Evolutionary conservation across 2,329 filamentous ascomycete species (phyloP).

Genomic region (Aspergillus spinulosporus): DNA sequence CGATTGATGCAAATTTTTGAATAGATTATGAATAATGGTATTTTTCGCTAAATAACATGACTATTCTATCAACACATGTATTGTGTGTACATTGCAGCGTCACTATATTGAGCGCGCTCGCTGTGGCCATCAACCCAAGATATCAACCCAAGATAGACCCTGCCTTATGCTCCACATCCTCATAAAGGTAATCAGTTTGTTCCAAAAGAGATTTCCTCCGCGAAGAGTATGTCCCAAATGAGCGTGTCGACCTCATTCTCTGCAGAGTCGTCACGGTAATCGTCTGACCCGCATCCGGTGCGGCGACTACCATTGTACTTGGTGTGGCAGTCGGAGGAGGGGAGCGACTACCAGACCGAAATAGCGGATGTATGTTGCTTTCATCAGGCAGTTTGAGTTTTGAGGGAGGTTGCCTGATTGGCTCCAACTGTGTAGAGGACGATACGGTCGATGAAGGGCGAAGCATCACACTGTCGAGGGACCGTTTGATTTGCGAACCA

Average conservation of each 20-base stretch:
- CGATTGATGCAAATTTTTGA: neutral
- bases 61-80: neutral
- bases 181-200: slow-evolving; percentile 15
- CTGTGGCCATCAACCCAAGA: neutral
- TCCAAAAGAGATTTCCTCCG: slow-evolving; percentile 22
- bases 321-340: slow-evolving; percentile 54
- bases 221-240: slow-evolving; percentile 29
- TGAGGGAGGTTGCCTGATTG: slow-evolving; percentile 19
- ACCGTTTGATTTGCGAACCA: slow-evolving; percentile 25
- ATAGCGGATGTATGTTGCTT: slow-evolving; percentile 59
- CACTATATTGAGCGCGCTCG: neutral
- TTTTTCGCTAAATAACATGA: neutral
- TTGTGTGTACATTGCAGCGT: neutral
- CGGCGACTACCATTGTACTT: slow-evolving; percentile 57
- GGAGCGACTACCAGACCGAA: slow-evolving; percentile 54
- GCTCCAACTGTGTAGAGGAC: slow-evolving; percentile 23
- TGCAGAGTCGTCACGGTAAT: slow-evolving; percentile 45
- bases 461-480: slow-evolving; percentile 28
- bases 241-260: slow-evolving; percentile 37
- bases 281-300: slow-evolving; percentile 55
- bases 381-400: slow-evolving; percentile 40
- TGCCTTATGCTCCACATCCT: slow-evolving; percentile 15
- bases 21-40: neutral
- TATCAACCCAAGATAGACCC: neutral
- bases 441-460: slow-evolving; percentile 20